Evolutionary conservation across 257 asterid genomes (phyloP), one percentile per base, ranked within the genome.

Genomic region (Verbena officinalis): DNA sequence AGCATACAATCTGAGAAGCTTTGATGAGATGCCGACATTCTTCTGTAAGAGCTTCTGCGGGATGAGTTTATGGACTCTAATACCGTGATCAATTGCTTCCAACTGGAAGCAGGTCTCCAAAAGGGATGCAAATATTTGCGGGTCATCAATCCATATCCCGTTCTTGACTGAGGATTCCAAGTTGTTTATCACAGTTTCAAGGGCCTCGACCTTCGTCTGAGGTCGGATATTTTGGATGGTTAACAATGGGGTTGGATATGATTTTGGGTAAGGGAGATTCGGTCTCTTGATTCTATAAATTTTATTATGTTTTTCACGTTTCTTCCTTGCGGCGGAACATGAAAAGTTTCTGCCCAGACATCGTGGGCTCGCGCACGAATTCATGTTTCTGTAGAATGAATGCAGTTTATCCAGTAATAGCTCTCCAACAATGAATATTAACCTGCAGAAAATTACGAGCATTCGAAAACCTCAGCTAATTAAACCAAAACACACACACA

Each of bases 61-160:
- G 56, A 91, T 86, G 0, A 91, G 87, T 1, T 58, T 42, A 46
- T 77, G 95, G 48, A 91, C 45, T 43, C 79, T 80, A 30, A 60
- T 27, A 3, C 79, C 86, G 8, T 64, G 79, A 59, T 86, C 86
- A n/a, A 76, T 33, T 13, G 95, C 89, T 51, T 75, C 74, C 69
- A 88, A 67, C 3, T 69, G 79, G 78, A 73, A 86, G 76, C 96
- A 88, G 60, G 91, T 73, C 62, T 91, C 98, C 27, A 91, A 30
- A 46, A 91, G 94, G 36, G 95, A 83, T 15, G 98, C 90, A 44
- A 83, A 91, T 11, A 86, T 68, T 43, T 77, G 86, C 12, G 95
- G 86, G 65, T 91, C 96, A 10, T 77, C n/a, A 44, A 88, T 72
- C 14, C 57, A 13, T 0, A 89, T 58, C 59, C 95, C 98, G 34